Evolutionary conservation across 148 eudicot species (phyloP), one percentile per base, ranked within the genome.

Genomic region (Salicornia ramosissima): DNA sequence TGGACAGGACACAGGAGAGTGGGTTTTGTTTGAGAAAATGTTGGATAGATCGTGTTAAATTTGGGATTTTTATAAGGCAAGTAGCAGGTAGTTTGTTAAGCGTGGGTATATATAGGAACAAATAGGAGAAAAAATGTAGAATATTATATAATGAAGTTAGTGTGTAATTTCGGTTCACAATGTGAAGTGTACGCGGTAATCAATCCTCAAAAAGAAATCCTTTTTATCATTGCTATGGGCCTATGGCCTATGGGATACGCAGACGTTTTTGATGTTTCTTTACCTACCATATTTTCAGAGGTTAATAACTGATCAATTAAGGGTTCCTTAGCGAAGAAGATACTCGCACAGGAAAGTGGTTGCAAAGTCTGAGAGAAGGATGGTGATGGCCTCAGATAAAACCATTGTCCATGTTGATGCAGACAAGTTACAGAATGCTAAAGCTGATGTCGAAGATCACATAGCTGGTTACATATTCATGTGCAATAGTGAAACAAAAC

Each of bases 401-500:
- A 36, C 16, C 18, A 55, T 39, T 69, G 24, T 12, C 51, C 21
- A 21, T 47, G 55, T 39, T 43, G 29, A 67, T 50, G 30, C 14
- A 42, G 70, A 46, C 42, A 68, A 10, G 22, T 3, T 10, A 18
- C 47, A 51, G 14, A 25, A 61, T 39, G 33, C 25, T 58, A 39
- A 58, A 70, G 13, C 26, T 50, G 77, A 24, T 56, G 50, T 6
- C 33, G 64, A 21, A n/a, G 21, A 64, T 65, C 33, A 68, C 25
- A 19, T 73, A 42, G 69, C 70, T 68, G 80, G 80, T 72, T 78
- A 68, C 75, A 88, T 90, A 75, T 90, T 90, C 80, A 82, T 90
- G 88, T 90, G 97, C 62, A 86, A 78, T 74, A 50, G 64, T 62
- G 82, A 16, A 26, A 88, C 97, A 22, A 90, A 90, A 80, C 74